These are phyloP conservation scores for Heterobasidion occidentale DNA, from an alignment of 1,284 basidiomycete species.

Conservation along the genomic window DNA sequence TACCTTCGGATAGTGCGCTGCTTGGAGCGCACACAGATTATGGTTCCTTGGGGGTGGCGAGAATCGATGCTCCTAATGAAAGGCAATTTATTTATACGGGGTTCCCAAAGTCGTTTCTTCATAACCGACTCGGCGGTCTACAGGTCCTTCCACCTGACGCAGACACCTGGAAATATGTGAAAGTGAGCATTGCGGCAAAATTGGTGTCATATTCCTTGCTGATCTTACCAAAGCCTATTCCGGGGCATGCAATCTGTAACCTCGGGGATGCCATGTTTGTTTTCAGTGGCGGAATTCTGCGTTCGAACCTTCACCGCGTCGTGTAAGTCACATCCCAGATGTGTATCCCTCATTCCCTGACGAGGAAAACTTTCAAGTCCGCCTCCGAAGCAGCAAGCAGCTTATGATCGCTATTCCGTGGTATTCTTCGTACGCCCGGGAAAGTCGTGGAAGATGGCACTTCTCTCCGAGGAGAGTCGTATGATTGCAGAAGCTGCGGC, in stretches of 20 bases:
- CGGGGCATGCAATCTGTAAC: conserved; percentile 23
- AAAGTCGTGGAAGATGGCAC: conserved; percentile 16
- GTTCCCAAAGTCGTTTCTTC: conserved; percentile 43
- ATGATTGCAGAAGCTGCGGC: conserved; percentile 18
- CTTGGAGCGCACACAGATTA: conserved; percentile 30
- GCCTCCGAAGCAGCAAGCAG: conserved; percentile 21
- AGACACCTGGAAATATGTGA: conserved; percentile 63
- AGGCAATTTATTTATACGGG: background rate
- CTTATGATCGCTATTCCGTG: conserved; percentile 23
- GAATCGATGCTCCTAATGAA: background rate
- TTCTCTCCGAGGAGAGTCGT: conserved; percentile 15
- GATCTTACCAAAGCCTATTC: conserved; percentile 20
- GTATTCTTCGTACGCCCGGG: conserved; percentile 30
- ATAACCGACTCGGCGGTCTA: conserved; percentile 65
- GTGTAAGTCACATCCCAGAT: conserved; percentile 5
- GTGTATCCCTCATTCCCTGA: background rate
- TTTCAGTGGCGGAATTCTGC: conserved; percentile 32
- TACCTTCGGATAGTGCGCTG: conserved; percentile 18
- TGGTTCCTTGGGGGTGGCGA: conserved; percentile 18
- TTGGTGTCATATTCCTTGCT: background rate
- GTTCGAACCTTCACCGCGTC: conserved; percentile 29
- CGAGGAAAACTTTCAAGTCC: conserved; percentile 12
- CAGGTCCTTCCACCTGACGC: conserved; percentile 60
- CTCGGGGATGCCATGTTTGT: conserved; percentile 31
- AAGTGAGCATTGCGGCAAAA: conserved; percentile 26